phyloP scores from a whole-genome alignment of 1,284 basidiomycete species.

The Ceratobasidium sp. region DNA sequence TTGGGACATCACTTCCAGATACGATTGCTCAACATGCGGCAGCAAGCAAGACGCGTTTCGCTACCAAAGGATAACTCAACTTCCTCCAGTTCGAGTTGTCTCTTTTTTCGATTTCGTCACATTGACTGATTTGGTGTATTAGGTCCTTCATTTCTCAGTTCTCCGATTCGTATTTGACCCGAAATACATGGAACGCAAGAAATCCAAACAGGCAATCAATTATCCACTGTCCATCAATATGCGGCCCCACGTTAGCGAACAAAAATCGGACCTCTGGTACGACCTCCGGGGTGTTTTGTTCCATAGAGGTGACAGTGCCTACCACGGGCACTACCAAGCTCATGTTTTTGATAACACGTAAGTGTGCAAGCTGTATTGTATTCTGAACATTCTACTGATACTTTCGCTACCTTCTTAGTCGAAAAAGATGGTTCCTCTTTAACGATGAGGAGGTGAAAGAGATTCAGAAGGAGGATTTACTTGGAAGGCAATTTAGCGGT shows the following conservation, averaged over 20 bases:
- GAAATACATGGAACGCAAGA: slow-evolving; percentile 79
- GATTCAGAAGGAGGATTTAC: slow-evolving; percentile 24
- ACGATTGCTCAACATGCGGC: slow-evolving; percentile 78
- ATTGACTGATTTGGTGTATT: slow-evolving; percentile 5
- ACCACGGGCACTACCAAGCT: slow-evolving; percentile 92
- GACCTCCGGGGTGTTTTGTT: slow-evolving; percentile 83
- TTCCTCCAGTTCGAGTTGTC: slow-evolving; percentile 72
- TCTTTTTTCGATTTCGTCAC: neutral
- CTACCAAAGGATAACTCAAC: slow-evolving; percentile 69
- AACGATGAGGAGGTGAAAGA: slow-evolving; percentile 73
- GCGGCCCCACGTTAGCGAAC: slow-evolving; percentile 64
- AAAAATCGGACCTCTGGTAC: slow-evolving; percentile 59
- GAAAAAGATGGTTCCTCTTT: slow-evolving; percentile 85
- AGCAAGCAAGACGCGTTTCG: slow-evolving; percentile 79
- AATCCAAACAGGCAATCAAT: slow-evolving; percentile 78
- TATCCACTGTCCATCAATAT: slow-evolving; percentile 83
- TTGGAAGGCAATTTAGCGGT: slow-evolving; percentile 17
- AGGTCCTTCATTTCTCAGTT: slow-evolving; percentile 82
- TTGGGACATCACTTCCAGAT: slow-evolving; percentile 60
- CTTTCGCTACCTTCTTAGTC: slow-evolving; percentile 58
- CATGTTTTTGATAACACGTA: slow-evolving; percentile 84
- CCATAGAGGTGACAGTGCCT: slow-evolving; percentile 87
- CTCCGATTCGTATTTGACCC: slow-evolving; percentile 89
- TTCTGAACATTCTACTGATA: neutral
- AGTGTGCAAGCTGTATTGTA: slow-evolving; percentile 51